Evolutionary conservation across 768 basidiomycete genomes (phyloP).

Genomic region (Tephrocybe sp.): DNA sequence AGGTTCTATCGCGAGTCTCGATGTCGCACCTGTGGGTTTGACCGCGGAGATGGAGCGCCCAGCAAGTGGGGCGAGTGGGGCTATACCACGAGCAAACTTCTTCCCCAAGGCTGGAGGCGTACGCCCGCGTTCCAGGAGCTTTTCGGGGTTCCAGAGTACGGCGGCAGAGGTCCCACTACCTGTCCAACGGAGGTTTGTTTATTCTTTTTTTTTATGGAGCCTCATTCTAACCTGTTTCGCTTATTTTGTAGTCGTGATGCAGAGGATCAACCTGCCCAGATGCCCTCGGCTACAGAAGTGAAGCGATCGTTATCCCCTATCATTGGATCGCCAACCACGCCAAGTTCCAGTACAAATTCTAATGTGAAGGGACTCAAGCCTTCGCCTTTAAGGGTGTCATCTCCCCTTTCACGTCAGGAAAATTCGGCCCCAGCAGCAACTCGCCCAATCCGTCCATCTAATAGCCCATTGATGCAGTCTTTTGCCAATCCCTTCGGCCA

Average conservation of each 20-base stretch:
- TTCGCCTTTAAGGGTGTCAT: conserved; percentile 18
- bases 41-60: conserved; percentile 2
- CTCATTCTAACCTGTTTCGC: conserved; percentile 1
- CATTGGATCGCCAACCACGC: conserved; percentile 12
- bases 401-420: conserved; percentile 8
- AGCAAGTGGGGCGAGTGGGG: conserved; percentile 14
- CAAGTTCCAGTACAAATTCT: conserved; percentile 15
- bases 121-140: conserved; percentile 74
- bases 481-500: conserved; percentile 8
- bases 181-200: conserved; percentile 29
- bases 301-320: conserved; percentile 24
- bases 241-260: conserved; percentile 26
- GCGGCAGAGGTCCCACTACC: conserved; percentile 29
- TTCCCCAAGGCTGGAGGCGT: conserved; percentile 51
- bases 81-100: conserved; percentile 63
- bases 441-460: conserved; percentile 28
- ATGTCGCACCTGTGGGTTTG: not conserved
- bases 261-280: conserved; percentile 18
- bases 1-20: conserved; percentile 9
- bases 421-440: not conserved
- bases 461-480: conserved; percentile 36
- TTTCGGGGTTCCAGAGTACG: conserved; percentile 64
- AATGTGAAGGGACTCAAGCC: conserved; percentile 15
- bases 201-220: not conserved
- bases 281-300: conserved; percentile 20